A percentile compares a stretch with the other conserved stretches of the same genome.
phyloP scores from a whole-genome alignment of 31 red algal genomes.

The Porphyra umbilicalis region DNA sequence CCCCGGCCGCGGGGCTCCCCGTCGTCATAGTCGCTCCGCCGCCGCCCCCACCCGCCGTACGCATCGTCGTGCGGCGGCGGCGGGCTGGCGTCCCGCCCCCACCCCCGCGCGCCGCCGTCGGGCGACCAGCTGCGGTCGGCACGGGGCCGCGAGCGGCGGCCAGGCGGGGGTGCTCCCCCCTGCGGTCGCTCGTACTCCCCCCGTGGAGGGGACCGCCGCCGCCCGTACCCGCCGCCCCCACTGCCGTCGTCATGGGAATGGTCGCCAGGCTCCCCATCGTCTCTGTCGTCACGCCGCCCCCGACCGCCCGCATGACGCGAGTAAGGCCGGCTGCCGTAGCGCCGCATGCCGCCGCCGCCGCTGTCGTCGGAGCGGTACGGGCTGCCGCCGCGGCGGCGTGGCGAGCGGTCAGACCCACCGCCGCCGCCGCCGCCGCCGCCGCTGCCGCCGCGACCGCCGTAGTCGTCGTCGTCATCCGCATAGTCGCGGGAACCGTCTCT shows the following conservation, averaged over 20 bases:
- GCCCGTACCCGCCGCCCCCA: neutral
- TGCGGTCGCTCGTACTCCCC: too few species aligned
- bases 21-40: neutral
- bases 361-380: too few species aligned
- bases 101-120: neutral
- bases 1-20: neutral
- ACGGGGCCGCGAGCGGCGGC: neutral
- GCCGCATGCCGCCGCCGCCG: neutral
- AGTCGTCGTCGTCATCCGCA: neutral
- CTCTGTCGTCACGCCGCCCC: neutral
- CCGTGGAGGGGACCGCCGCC: neutral
- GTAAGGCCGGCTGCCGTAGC: neutral
- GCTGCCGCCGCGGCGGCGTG: too few species aligned
- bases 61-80: too few species aligned
- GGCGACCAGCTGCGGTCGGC: neutral
- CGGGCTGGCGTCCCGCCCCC: too few species aligned
- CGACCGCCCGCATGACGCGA: neutral
- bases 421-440: neutral
- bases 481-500: neutral
- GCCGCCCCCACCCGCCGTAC: neutral
- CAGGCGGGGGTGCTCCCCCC: too few species aligned
- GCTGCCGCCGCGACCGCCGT: neutral
- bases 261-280: neutral
- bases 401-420: neutral
- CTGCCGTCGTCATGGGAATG: neutral